phyloP scores from a whole-genome alignment of 345 rosid species.

The Zanthoxylum bungeanum region DNA sequence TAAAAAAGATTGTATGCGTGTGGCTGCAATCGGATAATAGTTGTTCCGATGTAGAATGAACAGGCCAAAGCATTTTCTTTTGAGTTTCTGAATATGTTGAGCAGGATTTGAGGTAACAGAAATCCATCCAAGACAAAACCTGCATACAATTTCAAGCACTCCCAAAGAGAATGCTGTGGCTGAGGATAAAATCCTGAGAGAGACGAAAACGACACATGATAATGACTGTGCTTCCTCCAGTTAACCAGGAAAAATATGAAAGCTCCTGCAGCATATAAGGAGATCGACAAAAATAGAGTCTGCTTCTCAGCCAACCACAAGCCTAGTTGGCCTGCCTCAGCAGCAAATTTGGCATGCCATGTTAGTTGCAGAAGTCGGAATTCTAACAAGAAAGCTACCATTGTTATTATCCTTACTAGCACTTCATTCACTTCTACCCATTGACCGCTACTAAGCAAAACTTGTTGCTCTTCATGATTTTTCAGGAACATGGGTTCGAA shows the following conservation, averaged over 20 bases:
- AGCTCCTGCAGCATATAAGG: conserved; percentile 36
- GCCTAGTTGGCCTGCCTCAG: conserved; percentile 14
- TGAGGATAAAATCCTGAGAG: not conserved
- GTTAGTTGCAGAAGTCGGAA: conserved; percentile 42
- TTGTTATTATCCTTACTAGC: conserved; percentile 37
- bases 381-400: conserved; percentile 44
- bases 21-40: conserved; percentile 36
- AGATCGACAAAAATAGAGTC: conserved; percentile 25
- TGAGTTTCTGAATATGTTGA: conserved; percentile 35
- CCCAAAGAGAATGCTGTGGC: conserved; percentile 13
- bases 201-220: not conserved
- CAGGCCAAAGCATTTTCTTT: conserved; percentile 28
- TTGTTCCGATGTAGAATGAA: conserved; percentile 38
- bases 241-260: conserved; percentile 24
- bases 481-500: conserved; percentile 32
- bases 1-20: too few relatives aligned
- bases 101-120: too few relatives aligned
- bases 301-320: conserved; percentile 42
- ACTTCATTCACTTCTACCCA: conserved; percentile 46
- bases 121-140: too few relatives aligned
- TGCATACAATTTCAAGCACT: conserved; percentile 33
- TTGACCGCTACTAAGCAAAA: conserved; percentile 26
- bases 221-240: conserved; percentile 13
- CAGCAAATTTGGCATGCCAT: conserved; percentile 35
- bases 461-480: conserved; percentile 6